Evolutionary conservation across 2,329 filamentous ascomycete genomes (phyloP).

Genomic region (Colletotrichum sp.): DNA sequence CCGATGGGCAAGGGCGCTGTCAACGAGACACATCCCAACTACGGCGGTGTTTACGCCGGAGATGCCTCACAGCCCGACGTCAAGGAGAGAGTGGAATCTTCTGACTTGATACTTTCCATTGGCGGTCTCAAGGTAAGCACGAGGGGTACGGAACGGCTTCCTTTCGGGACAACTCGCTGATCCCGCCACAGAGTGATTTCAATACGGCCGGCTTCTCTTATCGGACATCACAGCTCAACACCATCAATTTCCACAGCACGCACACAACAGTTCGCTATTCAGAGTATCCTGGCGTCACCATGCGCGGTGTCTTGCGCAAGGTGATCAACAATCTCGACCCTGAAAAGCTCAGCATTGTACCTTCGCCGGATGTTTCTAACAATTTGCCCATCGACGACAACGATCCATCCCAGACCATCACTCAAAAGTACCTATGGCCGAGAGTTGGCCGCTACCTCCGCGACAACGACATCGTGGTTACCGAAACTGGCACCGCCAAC

Average conservation of each 20-base stretch:
- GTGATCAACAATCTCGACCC: constrained; percentile 66
- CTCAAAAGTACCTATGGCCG: constrained; percentile 80
- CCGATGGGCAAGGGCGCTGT: constrained; percentile 90
- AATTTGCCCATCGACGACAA: constrained; percentile 44
- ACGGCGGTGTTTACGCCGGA: constrained; percentile 87
- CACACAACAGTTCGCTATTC: constrained; percentile 78
- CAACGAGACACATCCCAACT: constrained; percentile 76
- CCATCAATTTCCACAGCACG: constrained; percentile 82
- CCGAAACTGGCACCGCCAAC: constrained; percentile 87
- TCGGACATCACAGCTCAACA: constrained; percentile 75
- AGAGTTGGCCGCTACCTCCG: constrained; percentile 74
- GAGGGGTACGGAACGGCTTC: background rate
- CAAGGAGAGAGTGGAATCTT: constrained; percentile 66
- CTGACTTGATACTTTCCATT: constrained; percentile 74
- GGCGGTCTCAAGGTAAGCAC: constrained; percentile 61
- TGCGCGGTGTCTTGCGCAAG: constrained; percentile 79
- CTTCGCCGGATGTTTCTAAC: constrained; percentile 60
- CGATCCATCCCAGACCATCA: constrained; percentile 55
- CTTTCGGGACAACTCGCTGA: background rate
- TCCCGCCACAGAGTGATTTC: constrained; percentile 67
- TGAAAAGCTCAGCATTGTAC: constrained; percentile 59
- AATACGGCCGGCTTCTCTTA: constrained; percentile 87
- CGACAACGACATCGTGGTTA: constrained; percentile 78
- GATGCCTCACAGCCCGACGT: constrained; percentile 72
- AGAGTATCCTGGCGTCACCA: constrained; percentile 77